Base-by-base conservation (phyloP, 257 asterid genomes). In the Petunia axillaris region DNA sequence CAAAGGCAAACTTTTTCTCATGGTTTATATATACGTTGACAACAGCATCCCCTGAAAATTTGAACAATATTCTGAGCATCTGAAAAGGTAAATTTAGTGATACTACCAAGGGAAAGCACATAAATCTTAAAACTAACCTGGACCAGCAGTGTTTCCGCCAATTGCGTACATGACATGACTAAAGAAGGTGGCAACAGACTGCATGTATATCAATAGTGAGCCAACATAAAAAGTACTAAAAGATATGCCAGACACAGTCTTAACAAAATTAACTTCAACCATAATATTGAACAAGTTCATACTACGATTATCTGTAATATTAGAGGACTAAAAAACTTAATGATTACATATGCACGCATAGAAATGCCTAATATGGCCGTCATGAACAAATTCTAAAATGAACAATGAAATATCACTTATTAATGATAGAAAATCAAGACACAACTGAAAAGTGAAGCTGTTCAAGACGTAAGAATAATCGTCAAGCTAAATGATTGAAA, bases 141-240 rank as follows among this genome's bases (percentile, higher is more conserved):
- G 98, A 78, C 99, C 99, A 44, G 98, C 99, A 70, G 98, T 95
- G 82, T 95, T 95, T 79, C 98, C 99, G 76, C 94, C 98, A 63
- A 95, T 93, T 78, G 97, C 97, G 43, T 97, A 89, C 99, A 95
- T 95, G 57, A 95, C 99, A 73, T 93, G 97, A 85, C 97, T 95
- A 64, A 95, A 95, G 88, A 80, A 95, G 43, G 93, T 92, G 50
- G 99, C 99, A 76, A 95, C 98, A 40, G 98, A 89, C 98, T 95
- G 94, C 85, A 81, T 37, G 13, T 36, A 50, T 41, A 71, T 50
- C 62, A 73, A 73, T 44, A 1, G 35, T 11, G 11, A 50, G 78
- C 25, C 41, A 73, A 36, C 46, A 73, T 50, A 73, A 53, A 14
- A 50, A 50, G 35, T 13, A 50, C 44, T 50, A 13, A 50, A 73